A percentile compares a stretch with the other conserved stretches of the same genome.
Evolutionary conservation across 352 stramenopile species (phyloP).

Genomic region (Globisporangium spiculum): DNA sequence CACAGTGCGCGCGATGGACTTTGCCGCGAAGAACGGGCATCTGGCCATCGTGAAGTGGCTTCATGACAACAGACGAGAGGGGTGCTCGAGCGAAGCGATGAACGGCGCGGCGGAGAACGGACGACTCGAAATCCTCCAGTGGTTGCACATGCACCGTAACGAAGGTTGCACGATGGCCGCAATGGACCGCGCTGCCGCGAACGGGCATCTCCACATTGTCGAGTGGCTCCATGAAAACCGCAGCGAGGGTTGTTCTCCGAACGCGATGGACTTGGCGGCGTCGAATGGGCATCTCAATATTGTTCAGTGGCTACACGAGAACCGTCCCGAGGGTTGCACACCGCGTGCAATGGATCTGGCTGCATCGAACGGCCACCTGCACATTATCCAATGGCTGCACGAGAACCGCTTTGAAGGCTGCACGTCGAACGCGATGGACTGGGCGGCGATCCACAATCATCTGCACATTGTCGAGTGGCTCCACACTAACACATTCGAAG

Average conservation of each 20-base stretch:
- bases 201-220: constrained; percentile 8
- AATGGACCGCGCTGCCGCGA: constrained; percentile 9
- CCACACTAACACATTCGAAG: constrained; percentile 10
- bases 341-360: constrained; percentile 11
- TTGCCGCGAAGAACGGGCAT: constrained; percentile 6
- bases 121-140: constrained; percentile 6
- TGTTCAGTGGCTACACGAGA: constrained; percentile 10
- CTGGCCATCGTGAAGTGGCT: constrained; percentile 12
- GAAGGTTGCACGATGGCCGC: constrained; percentile 5
- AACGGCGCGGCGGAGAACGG: constrained; percentile 8
- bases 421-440: constrained; percentile 14
- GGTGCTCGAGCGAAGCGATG: constrained; percentile 13
- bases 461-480: constrained; percentile 11
- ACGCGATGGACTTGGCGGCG: constrained; percentile 10
- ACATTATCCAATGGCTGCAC: constrained; percentile 26
- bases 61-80: constrained; percentile 10
- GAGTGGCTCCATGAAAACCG: constrained; percentile 11
- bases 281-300: constrained; percentile 9
- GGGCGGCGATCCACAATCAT: constrained; percentile 3
- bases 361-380: constrained; percentile 20
- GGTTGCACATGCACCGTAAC: constrained; percentile 2
- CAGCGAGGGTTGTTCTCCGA: constrained; percentile 6
- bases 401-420: constrained; percentile 17
- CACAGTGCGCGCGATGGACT: constrained; percentile 9
- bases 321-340: constrained; percentile 5